Percentiles rank a stretch among this genome's conserved stretches.
Evolutionary conservation across 2,329 filamentous ascomycete genomes (phyloP).

Genomic region (Fusarium xylarioides): DNA sequence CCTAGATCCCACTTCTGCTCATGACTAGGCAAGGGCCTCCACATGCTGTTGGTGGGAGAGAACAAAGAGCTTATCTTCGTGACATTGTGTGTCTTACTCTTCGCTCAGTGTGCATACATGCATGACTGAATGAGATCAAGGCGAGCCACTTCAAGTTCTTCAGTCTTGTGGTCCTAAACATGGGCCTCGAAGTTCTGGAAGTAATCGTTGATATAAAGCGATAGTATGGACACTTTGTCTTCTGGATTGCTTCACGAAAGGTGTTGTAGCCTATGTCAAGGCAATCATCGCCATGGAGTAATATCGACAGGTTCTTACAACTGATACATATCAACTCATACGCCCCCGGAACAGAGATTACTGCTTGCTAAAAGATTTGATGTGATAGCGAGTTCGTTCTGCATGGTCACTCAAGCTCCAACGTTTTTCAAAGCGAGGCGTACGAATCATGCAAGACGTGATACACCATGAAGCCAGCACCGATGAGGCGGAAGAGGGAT

Average conservation of each 20-base stretch:
- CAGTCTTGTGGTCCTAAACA: background rate
- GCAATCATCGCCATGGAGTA: background rate
- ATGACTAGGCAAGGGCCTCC: constrained; percentile 16
- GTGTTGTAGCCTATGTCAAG: background rate
- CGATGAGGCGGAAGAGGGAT: constrained; percentile 32
- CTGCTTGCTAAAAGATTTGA: constrained; percentile 1
- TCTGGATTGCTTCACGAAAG: background rate
- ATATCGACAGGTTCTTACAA: background rate
- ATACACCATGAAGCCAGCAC: constrained; percentile 1
- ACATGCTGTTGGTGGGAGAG: constrained; percentile 10
- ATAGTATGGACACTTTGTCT: background rate
- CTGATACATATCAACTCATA: background rate
- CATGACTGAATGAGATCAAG: constrained; percentile 7
- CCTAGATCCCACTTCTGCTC: constrained; percentile 18
- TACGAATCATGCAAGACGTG: constrained; percentile 11
- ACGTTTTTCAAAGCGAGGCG: constrained; percentile 11
- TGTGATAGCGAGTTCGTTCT: constrained; percentile 33
- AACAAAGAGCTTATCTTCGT: constrained; percentile 15
- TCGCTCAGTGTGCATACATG: background rate
- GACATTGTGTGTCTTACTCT: constrained; percentile 8
- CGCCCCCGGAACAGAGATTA: background rate
- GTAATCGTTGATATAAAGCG: background rate
- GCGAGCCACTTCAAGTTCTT: constrained; percentile 16
- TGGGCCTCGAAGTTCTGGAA: background rate
- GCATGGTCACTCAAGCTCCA: constrained; percentile 25